Percentiles rank a stretch among this genome's conserved stretches.
These are phyloP conservation scores for Yarrowia alimentaria DNA, from an alignment of 805 yeast species.

Conservation along the genomic window DNA sequence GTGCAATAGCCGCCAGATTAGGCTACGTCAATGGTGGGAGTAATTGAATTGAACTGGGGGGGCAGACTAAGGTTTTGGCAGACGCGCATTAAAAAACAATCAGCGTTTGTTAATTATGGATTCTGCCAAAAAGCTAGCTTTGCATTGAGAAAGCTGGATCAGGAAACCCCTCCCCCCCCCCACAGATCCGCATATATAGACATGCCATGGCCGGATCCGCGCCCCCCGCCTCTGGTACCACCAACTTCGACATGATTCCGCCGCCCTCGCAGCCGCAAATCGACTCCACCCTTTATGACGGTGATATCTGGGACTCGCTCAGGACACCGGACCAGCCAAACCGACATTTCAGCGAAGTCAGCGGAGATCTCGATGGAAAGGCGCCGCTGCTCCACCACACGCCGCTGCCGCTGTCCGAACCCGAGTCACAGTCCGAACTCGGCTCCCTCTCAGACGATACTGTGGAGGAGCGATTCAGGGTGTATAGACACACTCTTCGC, in stretches of 20 bases:
- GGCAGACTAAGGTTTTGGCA: constrained; percentile 3
- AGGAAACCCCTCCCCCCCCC: not conserved
- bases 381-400: too few species aligned
- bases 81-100: constrained; percentile 2
- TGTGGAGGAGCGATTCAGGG: not conserved
- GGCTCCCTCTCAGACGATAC: not conserved
- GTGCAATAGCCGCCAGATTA: too few species aligned
- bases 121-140: too few species aligned
- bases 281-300: not conserved
- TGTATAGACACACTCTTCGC: constrained; percentile 1
- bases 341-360: too few species aligned
- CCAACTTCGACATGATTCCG: constrained; percentile 2
- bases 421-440: too few species aligned
- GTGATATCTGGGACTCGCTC: constrained; percentile 1
- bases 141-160: too few species aligned
- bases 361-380: not conserved
- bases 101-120: too few species aligned
- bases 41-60: too few species aligned
- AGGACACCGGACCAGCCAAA: too few species aligned
- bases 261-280: constrained; percentile 2
- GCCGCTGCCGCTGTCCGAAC: too few species aligned
- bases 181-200: constrained; percentile 1
- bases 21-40: constrained; percentile 19
- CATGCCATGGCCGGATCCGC: not conserved
- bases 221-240: not conserved